Evolutionary conservation across 2,329 filamentous ascomycete species (phyloP).

Genomic region (Orbilia javanica): DNA sequence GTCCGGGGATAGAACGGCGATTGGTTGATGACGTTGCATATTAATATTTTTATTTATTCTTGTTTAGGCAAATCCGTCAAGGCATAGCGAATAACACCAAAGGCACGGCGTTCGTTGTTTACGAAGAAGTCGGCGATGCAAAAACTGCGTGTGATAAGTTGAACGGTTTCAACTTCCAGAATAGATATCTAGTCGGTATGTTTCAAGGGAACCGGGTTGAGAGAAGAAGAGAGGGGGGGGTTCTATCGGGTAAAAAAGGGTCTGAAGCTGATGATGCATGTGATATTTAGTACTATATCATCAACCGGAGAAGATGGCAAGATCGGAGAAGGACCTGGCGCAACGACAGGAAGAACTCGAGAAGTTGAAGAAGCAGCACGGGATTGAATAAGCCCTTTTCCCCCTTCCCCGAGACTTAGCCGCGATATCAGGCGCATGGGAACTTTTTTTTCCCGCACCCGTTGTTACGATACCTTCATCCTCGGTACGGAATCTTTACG

Average conservation of each 20-base stretch:
- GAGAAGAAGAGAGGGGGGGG: no score
- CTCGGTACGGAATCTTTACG: conserved; percentile 15
- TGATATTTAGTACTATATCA: conserved; percentile 75
- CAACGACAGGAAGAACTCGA: conserved; percentile 96
- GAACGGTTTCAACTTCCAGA: conserved; percentile 99
- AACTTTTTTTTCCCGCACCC: not conserved
- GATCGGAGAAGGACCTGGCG: conserved; percentile 92
- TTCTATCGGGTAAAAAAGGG: not conserved
- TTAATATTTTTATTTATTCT: no score
- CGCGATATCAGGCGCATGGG: conserved; percentile 1
- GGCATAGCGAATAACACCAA: conserved; percentile 98
- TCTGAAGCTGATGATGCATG: conserved; percentile 17
- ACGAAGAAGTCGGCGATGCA: conserved; percentile 98
- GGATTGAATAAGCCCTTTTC: conserved; percentile 95
- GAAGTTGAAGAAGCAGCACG: conserved; percentile 96
- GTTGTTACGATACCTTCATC: conserved; percentile 8
- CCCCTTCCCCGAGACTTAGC: not conserved
- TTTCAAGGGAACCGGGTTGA: not conserved
- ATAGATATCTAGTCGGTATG: conserved; percentile 96
- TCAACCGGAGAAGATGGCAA: conserved; percentile 82
- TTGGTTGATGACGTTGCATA: not conserved
- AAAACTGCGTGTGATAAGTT: conserved; percentile 99
- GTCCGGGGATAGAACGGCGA: not conserved
- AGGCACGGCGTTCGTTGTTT: conserved; percentile 98
- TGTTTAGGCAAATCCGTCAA: conserved; percentile 90